Conservation (phyloP, 176 grass and related monocot genomes). For the Hordeum marinum region DNA sequence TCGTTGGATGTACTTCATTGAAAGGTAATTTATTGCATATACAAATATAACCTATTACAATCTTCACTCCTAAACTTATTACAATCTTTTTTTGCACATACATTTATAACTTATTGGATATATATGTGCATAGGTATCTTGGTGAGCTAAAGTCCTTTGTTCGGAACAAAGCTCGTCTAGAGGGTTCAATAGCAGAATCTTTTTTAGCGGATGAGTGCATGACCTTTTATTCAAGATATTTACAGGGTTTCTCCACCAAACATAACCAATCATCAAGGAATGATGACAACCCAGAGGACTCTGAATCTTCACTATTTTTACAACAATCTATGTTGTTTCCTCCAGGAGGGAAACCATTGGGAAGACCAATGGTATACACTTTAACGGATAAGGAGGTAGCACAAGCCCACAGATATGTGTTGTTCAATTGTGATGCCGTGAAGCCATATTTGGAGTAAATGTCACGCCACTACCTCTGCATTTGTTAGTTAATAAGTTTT, state of each 20-base stretch:
- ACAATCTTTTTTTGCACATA: not conserved
- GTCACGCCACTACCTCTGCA: no score
- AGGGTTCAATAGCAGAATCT: slow-evolving; percentile 1
- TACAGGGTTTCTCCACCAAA: slow-evolving; percentile 1
- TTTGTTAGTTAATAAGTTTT: no score
- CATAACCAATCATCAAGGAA: not conserved
- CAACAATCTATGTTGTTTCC: not conserved
- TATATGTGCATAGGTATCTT: not conserved
- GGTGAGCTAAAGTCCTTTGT: no score
- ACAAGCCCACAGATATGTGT: not conserved
- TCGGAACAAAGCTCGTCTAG: not conserved
- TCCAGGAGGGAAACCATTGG: not conserved
- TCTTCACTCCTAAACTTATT: not conserved
- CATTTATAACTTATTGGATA: not conserved
- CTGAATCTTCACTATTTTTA: no score
- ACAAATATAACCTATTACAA: no score
- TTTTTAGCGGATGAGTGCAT: not conserved
- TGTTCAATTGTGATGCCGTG: no score
- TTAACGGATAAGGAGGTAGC: no score
- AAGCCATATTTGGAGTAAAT: no score
- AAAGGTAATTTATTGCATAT: no score
- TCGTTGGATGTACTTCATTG: no score
- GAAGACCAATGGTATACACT: not conserved
- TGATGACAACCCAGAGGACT: no score
- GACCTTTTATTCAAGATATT: slow-evolving; percentile 2